phyloP scores from a whole-genome alignment of 2,329 filamentous ascomycete species.

The Trichoderma harzianum region DNA sequence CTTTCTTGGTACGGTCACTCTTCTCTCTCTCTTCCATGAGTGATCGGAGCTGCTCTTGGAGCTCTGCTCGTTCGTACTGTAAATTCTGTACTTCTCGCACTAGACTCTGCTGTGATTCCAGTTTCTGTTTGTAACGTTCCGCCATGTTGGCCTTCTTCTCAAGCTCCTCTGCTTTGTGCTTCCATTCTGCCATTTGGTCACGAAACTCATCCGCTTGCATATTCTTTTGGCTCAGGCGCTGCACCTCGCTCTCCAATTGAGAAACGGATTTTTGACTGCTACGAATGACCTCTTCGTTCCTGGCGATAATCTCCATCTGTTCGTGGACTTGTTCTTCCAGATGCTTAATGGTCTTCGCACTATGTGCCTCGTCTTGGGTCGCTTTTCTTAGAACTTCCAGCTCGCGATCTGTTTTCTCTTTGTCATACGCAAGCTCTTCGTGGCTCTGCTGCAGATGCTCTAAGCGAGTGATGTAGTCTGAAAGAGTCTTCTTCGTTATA shows the following conservation, averaged over 20 bases:
- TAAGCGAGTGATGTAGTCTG: constrained; percentile 57
- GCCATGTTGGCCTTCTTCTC: constrained; percentile 61
- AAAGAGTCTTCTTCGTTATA: constrained; percentile 52
- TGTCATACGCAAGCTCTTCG: constrained; percentile 62
- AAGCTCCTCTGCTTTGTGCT: constrained; percentile 55
- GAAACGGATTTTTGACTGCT: constrained; percentile 37
- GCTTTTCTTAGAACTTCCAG: constrained; percentile 49
- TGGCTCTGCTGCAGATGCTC: constrained; percentile 60
- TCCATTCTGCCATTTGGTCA: constrained; percentile 59
- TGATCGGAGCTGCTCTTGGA: constrained; percentile 46
- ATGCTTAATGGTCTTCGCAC: constrained; percentile 49
- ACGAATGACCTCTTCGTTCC: constrained; percentile 55
- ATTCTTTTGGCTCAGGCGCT: constrained; percentile 44
- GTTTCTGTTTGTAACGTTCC: constrained; percentile 60
- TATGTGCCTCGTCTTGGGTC: constrained; percentile 51
- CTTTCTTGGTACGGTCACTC: constrained; percentile 33
- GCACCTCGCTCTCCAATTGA: constrained; percentile 57
- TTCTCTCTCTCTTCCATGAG: constrained; percentile 36
- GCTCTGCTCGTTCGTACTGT: constrained; percentile 52
- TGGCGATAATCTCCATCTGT: constrained; percentile 67
- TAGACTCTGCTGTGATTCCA: constrained; percentile 54
- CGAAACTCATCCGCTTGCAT: constrained; percentile 50
- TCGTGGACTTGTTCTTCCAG: constrained; percentile 59
- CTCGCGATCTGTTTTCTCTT: constrained; percentile 55
- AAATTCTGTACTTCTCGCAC: constrained; percentile 55